Evolutionary conservation across 2,329 filamentous ascomycete genomes (phyloP).

Genomic region (Fusarium mundagurra): DNA sequence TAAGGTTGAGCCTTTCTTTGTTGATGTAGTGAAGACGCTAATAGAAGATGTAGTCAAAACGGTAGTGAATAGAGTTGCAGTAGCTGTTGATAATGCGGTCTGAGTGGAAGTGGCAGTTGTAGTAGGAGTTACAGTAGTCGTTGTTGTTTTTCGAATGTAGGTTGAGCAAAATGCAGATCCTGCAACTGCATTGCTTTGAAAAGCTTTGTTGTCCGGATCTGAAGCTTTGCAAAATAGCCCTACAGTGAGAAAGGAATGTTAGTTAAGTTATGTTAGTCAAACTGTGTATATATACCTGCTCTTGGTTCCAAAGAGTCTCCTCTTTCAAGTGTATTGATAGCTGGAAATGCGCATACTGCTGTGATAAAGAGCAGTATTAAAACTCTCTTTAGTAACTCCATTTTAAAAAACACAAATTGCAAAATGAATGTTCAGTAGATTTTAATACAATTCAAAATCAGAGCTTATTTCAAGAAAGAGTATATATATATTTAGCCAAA

Average conservation of each 20-base stretch:
- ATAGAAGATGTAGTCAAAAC: background rate
- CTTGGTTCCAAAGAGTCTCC: background rate
- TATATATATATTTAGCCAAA: background rate
- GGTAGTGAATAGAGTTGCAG: background rate
- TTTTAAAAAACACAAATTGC: background rate
- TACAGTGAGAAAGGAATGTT: rapidly evolving
- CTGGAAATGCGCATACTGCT: background rate
- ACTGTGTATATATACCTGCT: background rate
- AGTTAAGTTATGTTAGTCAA: background rate
- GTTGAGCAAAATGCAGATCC: background rate
- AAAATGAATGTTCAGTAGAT: background rate
- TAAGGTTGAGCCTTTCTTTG: background rate
- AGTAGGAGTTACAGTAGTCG: background rate
- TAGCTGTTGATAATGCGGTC: background rate
- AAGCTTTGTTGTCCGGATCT: background rate
- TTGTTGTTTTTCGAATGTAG: background rate
- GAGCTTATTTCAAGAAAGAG: background rate
- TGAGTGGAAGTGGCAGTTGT: background rate
- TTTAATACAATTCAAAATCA: background rate
- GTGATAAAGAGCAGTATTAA: background rate
- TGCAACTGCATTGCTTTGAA: background rate
- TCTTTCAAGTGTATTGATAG: background rate
- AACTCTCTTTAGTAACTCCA: background rate
- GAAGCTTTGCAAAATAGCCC: background rate
- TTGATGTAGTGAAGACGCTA: background rate